Conservation (phyloP, 768 basidiomycete species). For the Suillus brevipes region DNA sequence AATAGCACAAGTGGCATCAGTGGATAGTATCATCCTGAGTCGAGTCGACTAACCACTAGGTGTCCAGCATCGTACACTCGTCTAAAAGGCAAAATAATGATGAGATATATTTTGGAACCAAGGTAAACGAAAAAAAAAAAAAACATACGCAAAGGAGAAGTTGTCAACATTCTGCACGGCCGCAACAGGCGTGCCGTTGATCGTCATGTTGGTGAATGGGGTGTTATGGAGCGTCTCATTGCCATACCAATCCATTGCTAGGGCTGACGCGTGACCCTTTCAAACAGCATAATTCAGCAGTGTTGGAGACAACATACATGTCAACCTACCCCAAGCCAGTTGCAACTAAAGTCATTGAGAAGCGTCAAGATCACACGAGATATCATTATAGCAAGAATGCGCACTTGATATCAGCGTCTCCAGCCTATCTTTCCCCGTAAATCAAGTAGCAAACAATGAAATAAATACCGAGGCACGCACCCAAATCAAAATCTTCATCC, state of each 20-base stretch:
- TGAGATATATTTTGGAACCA: background rate
- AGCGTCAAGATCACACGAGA: slow-evolving; percentile 7
- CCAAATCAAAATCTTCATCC: slow-evolving; percentile 42
- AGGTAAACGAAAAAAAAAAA: background rate
- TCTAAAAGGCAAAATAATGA: slow-evolving; percentile 28
- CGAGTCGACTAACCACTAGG: slow-evolving; percentile 50
- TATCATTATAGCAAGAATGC: background rate
- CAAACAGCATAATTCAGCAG: background rate
- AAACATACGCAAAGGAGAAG: slow-evolving; percentile 64
- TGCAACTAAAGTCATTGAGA: slow-evolving; percentile 13
- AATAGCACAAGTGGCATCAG: background rate
- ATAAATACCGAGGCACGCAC: slow-evolving; percentile 20
- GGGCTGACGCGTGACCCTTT: slow-evolving; percentile 37
- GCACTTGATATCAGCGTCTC: slow-evolving; percentile 31
- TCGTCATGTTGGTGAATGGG: slow-evolving; percentile 56
- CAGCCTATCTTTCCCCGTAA: slow-evolving; percentile 20
- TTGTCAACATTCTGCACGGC: slow-evolving; percentile 65
- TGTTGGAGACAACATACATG: background rate
- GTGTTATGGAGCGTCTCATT: slow-evolving; percentile 40
- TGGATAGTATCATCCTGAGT: background rate
- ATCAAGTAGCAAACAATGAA: background rate
- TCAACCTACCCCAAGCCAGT: slow-evolving; percentile 36
- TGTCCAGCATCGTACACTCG: slow-evolving; percentile 60
- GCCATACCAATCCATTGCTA: slow-evolving; percentile 49
- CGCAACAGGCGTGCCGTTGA: slow-evolving; percentile 51